A percentile compares a stretch with the other conserved stretches of the same genome.
phyloP scores from a whole-genome alignment of 2,329 filamentous ascomycete species.

The Myriosclerotinia duriaeana region DNA sequence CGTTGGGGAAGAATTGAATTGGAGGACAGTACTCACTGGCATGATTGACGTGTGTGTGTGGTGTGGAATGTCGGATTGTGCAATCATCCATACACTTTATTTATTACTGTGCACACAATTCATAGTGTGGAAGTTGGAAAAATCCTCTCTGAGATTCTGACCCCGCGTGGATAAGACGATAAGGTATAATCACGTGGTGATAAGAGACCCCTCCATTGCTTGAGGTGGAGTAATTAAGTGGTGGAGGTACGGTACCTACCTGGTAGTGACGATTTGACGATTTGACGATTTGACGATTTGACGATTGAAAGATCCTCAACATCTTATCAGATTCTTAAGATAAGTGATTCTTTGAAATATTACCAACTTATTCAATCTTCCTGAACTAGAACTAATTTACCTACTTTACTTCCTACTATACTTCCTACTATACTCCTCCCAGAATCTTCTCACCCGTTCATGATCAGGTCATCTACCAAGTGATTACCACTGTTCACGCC shows the following conservation, averaged over 20 bases:
- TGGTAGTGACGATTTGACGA: too few species aligned
- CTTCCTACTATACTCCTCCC: neutral
- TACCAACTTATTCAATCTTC: neutral
- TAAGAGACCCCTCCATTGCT: constrained; percentile 3
- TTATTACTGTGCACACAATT: too few species aligned
- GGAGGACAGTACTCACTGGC: constrained; percentile 13
- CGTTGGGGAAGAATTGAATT: neutral
- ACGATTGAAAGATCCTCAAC: neutral
- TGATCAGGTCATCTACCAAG: neutral
- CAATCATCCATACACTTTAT: neutral
- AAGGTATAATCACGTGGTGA: neutral
- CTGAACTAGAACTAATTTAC: too few species aligned
- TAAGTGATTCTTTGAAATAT: neutral
- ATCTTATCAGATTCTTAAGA: neutral
- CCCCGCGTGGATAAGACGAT: constrained; percentile 5
- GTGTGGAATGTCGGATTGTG: constrained; percentile 7
- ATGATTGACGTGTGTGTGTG: constrained; percentile 17
- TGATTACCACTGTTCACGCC: neutral
- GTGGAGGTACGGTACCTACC: too few species aligned
- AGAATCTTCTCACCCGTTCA: neutral
- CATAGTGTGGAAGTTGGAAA: neutral
- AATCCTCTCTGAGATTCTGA: constrained; percentile 8
- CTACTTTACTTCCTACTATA: too few species aligned
- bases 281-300: too few species aligned
- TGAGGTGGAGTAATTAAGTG: neutral